Percentiles rank a stretch among this genome's conserved stretches.
Evolutionary conservation across 2,329 filamentous ascomycete species (phyloP).

Genomic region (Paraphaeosphaeria sporulosa): DNA sequence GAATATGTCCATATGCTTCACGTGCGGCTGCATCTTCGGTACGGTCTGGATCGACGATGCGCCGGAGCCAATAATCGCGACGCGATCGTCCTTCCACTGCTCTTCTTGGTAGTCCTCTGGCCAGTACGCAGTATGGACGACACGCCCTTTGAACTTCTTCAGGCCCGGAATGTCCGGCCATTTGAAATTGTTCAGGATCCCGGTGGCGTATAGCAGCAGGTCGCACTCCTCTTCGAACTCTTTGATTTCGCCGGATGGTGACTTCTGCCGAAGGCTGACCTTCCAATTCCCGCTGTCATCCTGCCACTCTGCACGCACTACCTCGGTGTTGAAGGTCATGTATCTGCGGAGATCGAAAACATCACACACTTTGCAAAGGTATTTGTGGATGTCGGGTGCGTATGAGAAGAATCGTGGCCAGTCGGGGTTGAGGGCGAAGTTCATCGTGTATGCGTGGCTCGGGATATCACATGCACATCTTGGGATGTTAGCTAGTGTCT

Average conservation of each 20-base stretch:
- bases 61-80: conserved; percentile 44
- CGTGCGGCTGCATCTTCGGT: conserved; percentile 23
- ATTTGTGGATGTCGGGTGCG: too few relatives aligned
- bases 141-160: neutral
- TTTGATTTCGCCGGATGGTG: neutral
- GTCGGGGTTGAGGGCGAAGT: neutral
- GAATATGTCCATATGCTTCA: conserved; percentile 7
- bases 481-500: too few relatives aligned
- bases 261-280: neutral
- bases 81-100: conserved; percentile 31
- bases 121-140: conserved; percentile 10
- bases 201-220: too few relatives aligned
- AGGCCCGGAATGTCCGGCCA: conserved; percentile 1
- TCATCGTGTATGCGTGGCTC: neutral
- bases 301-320: neutral
- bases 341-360: too few relatives aligned
- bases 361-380: too few relatives aligned
- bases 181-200: too few relatives aligned
- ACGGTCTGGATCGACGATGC: conserved; percentile 52
- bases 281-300: neutral
- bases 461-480: neutral
- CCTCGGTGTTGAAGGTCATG: neutral
- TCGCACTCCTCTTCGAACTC: too few relatives aligned
- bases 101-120: neutral
- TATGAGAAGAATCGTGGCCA: too few relatives aligned